These are phyloP conservation scores for Kandelia obovata DNA, from an alignment of 345 rosid species.

Conservation along the genomic window DNA sequence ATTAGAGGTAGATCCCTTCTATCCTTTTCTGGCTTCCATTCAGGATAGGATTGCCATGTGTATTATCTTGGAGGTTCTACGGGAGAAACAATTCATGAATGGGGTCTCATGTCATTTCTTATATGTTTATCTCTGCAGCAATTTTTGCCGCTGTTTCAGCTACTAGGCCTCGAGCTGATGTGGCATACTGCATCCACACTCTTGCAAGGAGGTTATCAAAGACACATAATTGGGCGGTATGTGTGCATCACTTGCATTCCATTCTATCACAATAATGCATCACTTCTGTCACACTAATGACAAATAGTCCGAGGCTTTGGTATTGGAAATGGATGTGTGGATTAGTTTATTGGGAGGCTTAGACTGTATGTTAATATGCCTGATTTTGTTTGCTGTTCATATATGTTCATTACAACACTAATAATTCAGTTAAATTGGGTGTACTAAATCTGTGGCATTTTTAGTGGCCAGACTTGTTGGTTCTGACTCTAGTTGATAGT, in stretches of 20 bases:
- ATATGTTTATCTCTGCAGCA: constrained; percentile 51
- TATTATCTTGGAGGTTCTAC: not conserved
- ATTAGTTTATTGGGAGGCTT: not conserved
- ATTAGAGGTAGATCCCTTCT: constrained; percentile 54
- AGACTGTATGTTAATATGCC: not conserved
- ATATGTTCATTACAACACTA: not conserved
- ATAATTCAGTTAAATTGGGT: not conserved
- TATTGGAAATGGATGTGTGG: not conserved
- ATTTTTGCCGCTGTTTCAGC: constrained; percentile 88
- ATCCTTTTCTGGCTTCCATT: not conserved
- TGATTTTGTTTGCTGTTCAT: not conserved
- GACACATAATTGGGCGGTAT: constrained; percentile 99
- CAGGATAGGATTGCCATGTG: not conserved
- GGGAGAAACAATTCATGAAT: not conserved
- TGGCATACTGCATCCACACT: constrained; percentile 94
- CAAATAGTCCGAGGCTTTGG: not conserved
- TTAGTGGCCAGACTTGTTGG: too few species aligned
- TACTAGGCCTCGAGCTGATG: constrained; percentile 98
- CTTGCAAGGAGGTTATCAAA: constrained; percentile 77
- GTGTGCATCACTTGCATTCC: constrained; percentile 19
- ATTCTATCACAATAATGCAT: not conserved
- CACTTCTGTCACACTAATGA: not conserved
- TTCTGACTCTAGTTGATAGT: too few species aligned
- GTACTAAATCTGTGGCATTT: not conserved
- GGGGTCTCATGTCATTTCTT: constrained; percentile 1